Percentiles rank a stretch among this genome's conserved stretches.
phyloP scores from a whole-genome alignment of 2,329 filamentous ascomycete species.

The Ramichloridium luteum region DNA sequence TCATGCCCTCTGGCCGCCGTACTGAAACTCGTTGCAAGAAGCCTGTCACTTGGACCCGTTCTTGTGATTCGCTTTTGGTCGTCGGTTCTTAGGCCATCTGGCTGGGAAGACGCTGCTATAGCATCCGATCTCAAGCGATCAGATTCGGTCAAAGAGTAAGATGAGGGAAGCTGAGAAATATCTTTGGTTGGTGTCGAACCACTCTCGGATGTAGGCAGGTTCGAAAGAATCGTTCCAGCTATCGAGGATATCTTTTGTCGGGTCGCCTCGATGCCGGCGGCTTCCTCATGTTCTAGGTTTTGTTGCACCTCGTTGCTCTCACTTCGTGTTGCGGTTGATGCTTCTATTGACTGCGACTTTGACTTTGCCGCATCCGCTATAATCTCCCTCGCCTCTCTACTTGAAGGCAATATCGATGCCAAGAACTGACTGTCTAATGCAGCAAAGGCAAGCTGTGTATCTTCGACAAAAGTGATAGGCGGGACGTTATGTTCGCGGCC shows the following conservation, averaged over 20 bases:
- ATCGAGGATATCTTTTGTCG: conserved; percentile 15
- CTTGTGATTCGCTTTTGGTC: no score
- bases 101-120: conserved; percentile 11
- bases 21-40: no score
- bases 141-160: conserved; percentile 23
- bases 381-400: no score
- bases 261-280: conserved; percentile 9
- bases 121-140: conserved; percentile 11
- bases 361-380: neutral
- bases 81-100: no score
- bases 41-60: no score
- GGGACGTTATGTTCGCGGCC: neutral
- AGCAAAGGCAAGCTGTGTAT: conserved; percentile 32
- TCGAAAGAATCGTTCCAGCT: conserved; percentile 7
- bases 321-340: no score
- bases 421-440: conserved; percentile 32
- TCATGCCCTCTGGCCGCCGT: no score
- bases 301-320: no score
- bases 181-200: no score
- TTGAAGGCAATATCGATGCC: conserved; percentile 14
- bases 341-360: no score
- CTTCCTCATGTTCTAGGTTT: no score
- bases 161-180: conserved; percentile 25
- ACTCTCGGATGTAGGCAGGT: no score
- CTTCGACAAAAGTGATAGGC: conserved; percentile 23